Evolutionary conservation across 306 rosid genomes (phyloP), one percentile per base, ranked within the genome.

Genomic region (Castanea sativa): DNA sequence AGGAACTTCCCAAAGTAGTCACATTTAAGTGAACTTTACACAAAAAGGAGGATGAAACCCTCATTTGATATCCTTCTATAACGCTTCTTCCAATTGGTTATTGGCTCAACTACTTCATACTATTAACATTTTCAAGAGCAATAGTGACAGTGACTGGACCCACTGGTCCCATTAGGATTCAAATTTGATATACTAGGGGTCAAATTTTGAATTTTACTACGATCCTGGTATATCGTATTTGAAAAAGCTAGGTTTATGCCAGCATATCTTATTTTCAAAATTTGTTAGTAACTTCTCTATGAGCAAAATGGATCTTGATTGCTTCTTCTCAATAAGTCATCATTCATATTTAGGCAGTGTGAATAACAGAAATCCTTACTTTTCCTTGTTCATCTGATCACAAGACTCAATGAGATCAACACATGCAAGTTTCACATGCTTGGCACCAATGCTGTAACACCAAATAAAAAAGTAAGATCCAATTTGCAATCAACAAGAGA

Each of bases 381-480:
- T 76, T 64, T 19, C 67, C 21, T 76, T 59, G 70, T 87, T 15
- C 76, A 30, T 83, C 69, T 78, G 82, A 53, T 86, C 79, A 77
- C 89, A 87, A 74, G 93, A 90, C 77, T 78, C 63, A 51, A 86
- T 79, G 71, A 90, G 83, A 63, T 80, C 83, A 55, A 23, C 33
- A 71, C 89, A 86, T 51, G 93, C 91, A 38, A 43, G 83, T 73
- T 59, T 84, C 81, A 87, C 83, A 30, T 71, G 89, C 69, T 83
- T 84, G 1, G 89, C 91, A 64, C 97, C 93, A 57, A 92, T 81
- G 67, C 97, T 92, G 89, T 52, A 73, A 84, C 49, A 76, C 19
- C 60, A 79, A 69, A 59, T 20, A 73, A 43, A 65, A 35, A 72
- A 70, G 61, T 57, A 71, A 83, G 80, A 76, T 49, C 30, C 21